Evolutionary conservation across 768 basidiomycete genomes (phyloP).

Genomic region (Lactifluus pinguis): DNA sequence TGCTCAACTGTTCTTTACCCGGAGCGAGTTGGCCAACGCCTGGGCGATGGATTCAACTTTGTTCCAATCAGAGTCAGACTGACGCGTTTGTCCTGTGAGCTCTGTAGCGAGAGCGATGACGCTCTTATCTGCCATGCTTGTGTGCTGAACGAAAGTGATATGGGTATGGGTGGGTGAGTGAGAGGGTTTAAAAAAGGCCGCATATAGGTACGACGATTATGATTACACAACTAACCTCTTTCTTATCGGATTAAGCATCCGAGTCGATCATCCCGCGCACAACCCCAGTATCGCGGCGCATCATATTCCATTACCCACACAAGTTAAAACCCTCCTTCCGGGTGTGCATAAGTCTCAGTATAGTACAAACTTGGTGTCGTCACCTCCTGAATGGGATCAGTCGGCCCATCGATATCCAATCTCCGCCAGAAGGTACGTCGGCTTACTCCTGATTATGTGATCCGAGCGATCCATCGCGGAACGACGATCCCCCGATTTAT

Average conservation of each 20-base stretch:
- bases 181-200: too few species aligned
- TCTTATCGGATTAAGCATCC: neutral
- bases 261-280: neutral
- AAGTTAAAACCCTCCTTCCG: too few species aligned
- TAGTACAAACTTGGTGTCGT: conserved; percentile 41
- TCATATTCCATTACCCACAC: conserved; percentile 19
- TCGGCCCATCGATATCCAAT: too few species aligned
- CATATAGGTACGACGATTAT: too few species aligned
- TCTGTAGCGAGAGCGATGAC: conserved; percentile 12
- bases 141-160: neutral
- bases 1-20: conserved; percentile 11
- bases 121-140: conserved; percentile 10
- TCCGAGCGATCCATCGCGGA: too few species aligned
- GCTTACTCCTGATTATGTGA: conserved; percentile 31
- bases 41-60: conserved; percentile 12
- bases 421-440: neutral
- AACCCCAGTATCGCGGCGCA: neutral
- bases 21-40: conserved; percentile 12
- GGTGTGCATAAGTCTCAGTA: conserved; percentile 20
- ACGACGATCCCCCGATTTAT: too few species aligned
- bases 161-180: too few species aligned
- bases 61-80: conserved; percentile 15
- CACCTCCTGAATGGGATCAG: conserved; percentile 16
- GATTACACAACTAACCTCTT: too few species aligned
- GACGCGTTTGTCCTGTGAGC: conserved; percentile 8